These are phyloP conservation scores for Brachypodium distachyon DNA, from an alignment of 202 grass and related monocot species.

Conservation along the genomic window DNA sequence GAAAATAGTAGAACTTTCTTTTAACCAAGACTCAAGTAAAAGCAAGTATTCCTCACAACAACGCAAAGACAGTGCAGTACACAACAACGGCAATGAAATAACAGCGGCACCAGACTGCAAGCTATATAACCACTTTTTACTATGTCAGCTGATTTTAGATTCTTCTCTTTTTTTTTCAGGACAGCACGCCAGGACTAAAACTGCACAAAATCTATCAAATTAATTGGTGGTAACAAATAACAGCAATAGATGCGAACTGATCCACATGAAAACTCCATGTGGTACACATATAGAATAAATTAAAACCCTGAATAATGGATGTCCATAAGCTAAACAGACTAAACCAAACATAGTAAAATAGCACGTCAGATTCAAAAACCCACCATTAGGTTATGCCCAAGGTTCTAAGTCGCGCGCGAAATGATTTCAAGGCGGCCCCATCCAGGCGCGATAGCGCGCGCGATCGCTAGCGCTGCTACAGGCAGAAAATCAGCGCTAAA, in stretches of 20 bases:
- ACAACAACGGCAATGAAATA: neutral
- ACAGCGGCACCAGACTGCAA: neutral
- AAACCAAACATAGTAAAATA: neutral
- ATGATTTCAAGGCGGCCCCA: too few relatives aligned
- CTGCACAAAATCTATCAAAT: neutral
- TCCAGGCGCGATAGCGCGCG: too few relatives aligned
- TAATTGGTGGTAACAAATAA: neutral
- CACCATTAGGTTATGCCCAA: too few relatives aligned
- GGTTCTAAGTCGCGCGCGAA: too few relatives aligned
- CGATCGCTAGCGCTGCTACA: too few relatives aligned
- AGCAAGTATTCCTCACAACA: conserved; percentile 18
- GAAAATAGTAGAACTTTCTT: conserved; percentile 40
- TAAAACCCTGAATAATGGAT: neutral
- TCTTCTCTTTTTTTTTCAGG: too few relatives aligned
- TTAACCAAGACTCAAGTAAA: conserved; percentile 36
- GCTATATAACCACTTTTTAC: neutral
- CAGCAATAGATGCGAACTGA: neutral
- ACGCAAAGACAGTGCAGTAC: neutral
- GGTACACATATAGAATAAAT: neutral
- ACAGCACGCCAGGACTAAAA: too few relatives aligned
- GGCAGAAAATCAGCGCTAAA: too few relatives aligned
- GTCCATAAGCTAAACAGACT: neutral
- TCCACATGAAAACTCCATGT: neutral
- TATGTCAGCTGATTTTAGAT: neutral
- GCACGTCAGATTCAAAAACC: neutral